Evolutionary conservation across 345 rosid species (phyloP).

Genomic region (Brassica cretica): DNA sequence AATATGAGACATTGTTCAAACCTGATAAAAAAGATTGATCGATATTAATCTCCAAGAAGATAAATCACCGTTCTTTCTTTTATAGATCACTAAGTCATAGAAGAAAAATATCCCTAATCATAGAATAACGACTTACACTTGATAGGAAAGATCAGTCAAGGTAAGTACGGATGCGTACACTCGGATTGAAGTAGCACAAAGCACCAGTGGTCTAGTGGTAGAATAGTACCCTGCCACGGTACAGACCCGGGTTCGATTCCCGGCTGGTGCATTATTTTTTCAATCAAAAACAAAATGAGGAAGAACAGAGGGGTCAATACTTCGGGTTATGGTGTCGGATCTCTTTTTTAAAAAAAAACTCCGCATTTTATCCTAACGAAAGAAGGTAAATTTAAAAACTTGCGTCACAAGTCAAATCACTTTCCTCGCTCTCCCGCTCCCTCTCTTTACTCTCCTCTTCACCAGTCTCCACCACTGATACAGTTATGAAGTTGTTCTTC

Average conservation of each 20-base stretch:
- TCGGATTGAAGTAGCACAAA: not conserved
- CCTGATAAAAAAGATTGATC: too few species aligned
- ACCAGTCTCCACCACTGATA: slow-evolving; percentile 8
- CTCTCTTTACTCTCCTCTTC: not conserved
- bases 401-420: not conserved
- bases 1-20: not conserved
- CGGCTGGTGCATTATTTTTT: slow-evolving; percentile 58
- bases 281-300: not conserved
- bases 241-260: slow-evolving; percentile 83
- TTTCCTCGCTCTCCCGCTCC: not conserved
- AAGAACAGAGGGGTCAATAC: not conserved
- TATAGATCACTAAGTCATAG: too few species aligned
- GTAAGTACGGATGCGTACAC: not conserved
- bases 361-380: not conserved
- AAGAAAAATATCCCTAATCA: too few species aligned
- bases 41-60: too few species aligned
- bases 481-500: slow-evolving; percentile 56
- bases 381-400: not conserved
- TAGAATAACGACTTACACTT: too few species aligned
- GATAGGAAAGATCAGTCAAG: not conserved
- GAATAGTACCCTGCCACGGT: slow-evolving; percentile 77
- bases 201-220: slow-evolving; percentile 55
- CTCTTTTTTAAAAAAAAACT: not conserved
- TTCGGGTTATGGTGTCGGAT: not conserved
- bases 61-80: too few species aligned